These are phyloP conservation scores for Biscogniauxia marginata DNA, from an alignment of 2,329 filamentous ascomycete genomes.

Conservation along the genomic window DNA sequence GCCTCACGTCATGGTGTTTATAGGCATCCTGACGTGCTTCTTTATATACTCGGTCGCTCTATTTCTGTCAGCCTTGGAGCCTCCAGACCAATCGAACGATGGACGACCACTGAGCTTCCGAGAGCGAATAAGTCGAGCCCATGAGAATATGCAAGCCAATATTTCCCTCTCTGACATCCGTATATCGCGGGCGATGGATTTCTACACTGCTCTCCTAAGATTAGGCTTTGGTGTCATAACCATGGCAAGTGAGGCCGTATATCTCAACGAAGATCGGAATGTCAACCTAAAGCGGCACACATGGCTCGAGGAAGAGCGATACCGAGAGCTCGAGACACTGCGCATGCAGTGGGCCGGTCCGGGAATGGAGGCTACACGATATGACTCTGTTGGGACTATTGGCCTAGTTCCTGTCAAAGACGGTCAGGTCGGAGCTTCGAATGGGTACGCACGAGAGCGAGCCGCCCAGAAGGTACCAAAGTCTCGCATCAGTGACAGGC, in stretches of 20 bases:
- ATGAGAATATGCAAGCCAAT: constrained; percentile 89
- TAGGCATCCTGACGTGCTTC: constrained; percentile 74
- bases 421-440: constrained; percentile 42
- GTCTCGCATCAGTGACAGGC: constrained; percentile 44
- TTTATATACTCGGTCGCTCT: constrained; percentile 78
- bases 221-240: constrained; percentile 86
- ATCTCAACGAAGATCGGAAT: constrained; percentile 81
- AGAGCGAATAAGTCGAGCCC: constrained; percentile 68
- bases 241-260: constrained; percentile 93
- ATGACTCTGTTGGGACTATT: constrained; percentile 53
- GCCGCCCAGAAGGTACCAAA: constrained; percentile 59
- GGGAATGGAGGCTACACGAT: constrained; percentile 46
- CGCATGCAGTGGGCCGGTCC: constrained; percentile 51
- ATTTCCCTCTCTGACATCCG: constrained; percentile 78
- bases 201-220: constrained; percentile 86
- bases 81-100: constrained; percentile 47
- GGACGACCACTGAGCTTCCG: constrained; percentile 41
- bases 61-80: constrained; percentile 68
- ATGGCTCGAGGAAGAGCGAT: constrained; percentile 87
- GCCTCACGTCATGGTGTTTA: constrained; percentile 83
- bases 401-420: constrained; percentile 55
- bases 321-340: constrained; percentile 70
- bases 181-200: constrained; percentile 86
- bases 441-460: constrained; percentile 68
- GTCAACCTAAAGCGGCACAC: constrained; percentile 75